Evolutionary conservation across 164 flowering plant species (phyloP).

Genomic region (Dillenia turbinata): DNA sequence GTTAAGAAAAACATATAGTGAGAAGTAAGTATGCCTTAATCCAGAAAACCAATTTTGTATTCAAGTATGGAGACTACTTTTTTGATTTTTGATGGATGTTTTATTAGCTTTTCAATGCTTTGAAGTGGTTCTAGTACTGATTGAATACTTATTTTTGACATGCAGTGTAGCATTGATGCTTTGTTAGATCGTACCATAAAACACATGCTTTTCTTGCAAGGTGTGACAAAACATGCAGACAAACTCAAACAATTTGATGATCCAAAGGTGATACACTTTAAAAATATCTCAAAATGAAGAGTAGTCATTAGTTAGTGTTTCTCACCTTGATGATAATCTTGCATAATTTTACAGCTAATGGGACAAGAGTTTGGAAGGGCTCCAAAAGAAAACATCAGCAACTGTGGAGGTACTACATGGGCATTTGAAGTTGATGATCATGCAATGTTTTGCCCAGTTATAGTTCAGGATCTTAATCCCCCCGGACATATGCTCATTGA

Average conservation of each 20-base stretch:
- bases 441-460: slow-evolving; percentile 62
- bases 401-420: slow-evolving; percentile 61
- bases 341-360: slow-evolving; percentile 33
- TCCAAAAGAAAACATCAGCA: slow-evolving; percentile 27
- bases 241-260: slow-evolving; percentile 52
- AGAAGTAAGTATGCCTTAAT: too few relatives aligned
- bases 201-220: slow-evolving; percentile 80
- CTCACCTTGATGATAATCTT: slow-evolving; percentile 4
- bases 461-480: slow-evolving; percentile 71
- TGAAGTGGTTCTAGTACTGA: neutral
- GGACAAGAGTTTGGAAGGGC: slow-evolving; percentile 32
- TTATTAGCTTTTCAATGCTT: too few relatives aligned
- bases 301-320: neutral
- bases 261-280: slow-evolving; percentile 45
- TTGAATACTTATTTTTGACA: neutral
- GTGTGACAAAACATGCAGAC: slow-evolving; percentile 61
- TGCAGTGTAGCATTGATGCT: slow-evolving; percentile 84
- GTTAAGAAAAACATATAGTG: too few relatives aligned
- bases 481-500: slow-evolving; percentile 89
- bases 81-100: slow-evolving; percentile 1
- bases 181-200: slow-evolving; percentile 76
- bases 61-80: too few relatives aligned
- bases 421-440: slow-evolving; percentile 71
- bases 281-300: neutral
- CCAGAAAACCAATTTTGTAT: too few relatives aligned